Base-by-base conservation (phyloP, 768 basidiomycete species). In the Lactarius indigo region DNA sequence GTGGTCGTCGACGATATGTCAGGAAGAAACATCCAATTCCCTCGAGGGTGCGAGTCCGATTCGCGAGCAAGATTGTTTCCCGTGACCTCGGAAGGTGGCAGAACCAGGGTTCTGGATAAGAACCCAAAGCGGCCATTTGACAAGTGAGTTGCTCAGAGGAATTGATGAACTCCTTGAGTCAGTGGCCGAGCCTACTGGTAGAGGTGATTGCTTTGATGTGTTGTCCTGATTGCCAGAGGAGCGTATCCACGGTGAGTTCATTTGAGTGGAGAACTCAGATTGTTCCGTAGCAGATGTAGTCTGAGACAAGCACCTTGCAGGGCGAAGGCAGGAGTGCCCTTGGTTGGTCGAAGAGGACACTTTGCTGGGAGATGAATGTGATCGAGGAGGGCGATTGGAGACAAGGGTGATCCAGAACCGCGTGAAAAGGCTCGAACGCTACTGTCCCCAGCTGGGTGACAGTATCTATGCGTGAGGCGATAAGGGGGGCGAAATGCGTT, bases 391-490 rank as follows among this genome's bases (percentile, higher is more conserved):
- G 5, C 28, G 20, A 33, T 44, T 26, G 33, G 44, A 54, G 63
- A 35, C 9, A 6, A 42, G 39, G 20, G 28, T n/a, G 52, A 56
- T 42, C 39, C 52, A 55, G 37, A 28, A 35, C 57, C 26, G 23
- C 8, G 35, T 35, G 23, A 64, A 54, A 35, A 59, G 37, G 37
- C 50, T 41, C 5, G 47, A 64, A 59, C 39, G 64, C 50, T 26
- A 52, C 17, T 52, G 57, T 37, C 37, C 30, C 37, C 28, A 59
- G 44, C 20, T 59, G 28, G 28, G 64, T 64, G 58, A 59, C 50
- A 50, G 57, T 64, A 59, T 50, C 64, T 41, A 64, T 64, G 58
- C 7, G 26, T 15, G 58, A 54, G 64, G 64, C 37, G 64, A 59
- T 64, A 59, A 58, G 28, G 50, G 39, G 64, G 64, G 52, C 30